Evolutionary conservation across 306 rosid species (phyloP), one percentile per base, ranked within the genome.

Genomic region (Canavalia gladiata): DNA sequence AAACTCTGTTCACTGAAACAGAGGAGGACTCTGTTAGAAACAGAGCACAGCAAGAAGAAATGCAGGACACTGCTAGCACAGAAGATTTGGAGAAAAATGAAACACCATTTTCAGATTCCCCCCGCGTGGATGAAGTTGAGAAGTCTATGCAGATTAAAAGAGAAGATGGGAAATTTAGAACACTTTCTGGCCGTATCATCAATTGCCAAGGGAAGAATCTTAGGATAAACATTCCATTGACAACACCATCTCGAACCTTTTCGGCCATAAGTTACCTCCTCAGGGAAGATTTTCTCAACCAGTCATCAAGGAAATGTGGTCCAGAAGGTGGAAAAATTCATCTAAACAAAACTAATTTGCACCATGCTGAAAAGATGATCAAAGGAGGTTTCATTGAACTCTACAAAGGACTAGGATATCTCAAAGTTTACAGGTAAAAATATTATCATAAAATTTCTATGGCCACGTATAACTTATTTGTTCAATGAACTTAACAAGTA

Each of bases 361-460:
- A 89, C 78, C 97, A 90, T 83, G 99, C 99, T 45, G 97, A 92
- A 79, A 96, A 96, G 76, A 96, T 96, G 98, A 96, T 96, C 77
- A 91, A 82, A 83, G 91, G 97, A 69, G 99, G 97, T 35, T 92
- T 93, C 69, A 74, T 96, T 84, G 99, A 96, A 80, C 98, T 96
- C 79, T 94, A 96, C 33, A 96, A 93, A 31, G 99, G 97, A 10
- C 74, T 96, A 50, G 97, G 97, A 33, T 96, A 93, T 79, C 96
- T 96, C 88, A 90, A 92, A 82, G 90, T 88, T 85, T 96, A 90
- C 78, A 89, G 99, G 99, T 93, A 90, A 46, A 69, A 69, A 45
- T 9, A 0, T 12, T 34, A 35, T 34, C 6, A n/a, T n/a, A 46
- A 82, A 18, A 11, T 39, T 46, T 74, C 82, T 65, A 9, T 72